Base-by-base conservation (phyloP, 140 eudicot genomes). In the Anethum foeniculum region DNA sequence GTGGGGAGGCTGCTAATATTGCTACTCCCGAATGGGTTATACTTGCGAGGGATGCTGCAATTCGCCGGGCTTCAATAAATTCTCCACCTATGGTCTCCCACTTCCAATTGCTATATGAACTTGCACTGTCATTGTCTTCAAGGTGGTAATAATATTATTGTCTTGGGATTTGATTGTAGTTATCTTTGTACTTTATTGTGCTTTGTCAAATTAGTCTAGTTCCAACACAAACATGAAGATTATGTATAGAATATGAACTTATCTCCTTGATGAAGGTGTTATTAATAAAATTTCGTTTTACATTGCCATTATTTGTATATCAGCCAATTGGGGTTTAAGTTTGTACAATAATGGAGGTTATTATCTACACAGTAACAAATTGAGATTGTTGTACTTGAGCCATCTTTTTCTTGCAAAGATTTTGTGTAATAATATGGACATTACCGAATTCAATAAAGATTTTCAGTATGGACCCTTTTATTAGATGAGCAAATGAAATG, bases 71-170 rank as follows among this genome's bases (percentile, higher is more conserved):
- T 81, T 88, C 99, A 18, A 89, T 91, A 62, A 95, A 92, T 82
- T 89, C 90, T 77, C 88, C 99, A 77, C 99, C 99, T 34, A 92
- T 95, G 99, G 99, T 95, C 79, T 95, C 99, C 85, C 99, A 95
- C 81, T 87, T 85, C 81, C 99, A 95, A 80, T 87, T 95, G 86
- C 92, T 95, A 25, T 95, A 95, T 88, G 99, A 95, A 81, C 91
- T 92, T 30, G 99, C 97, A 80, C 79, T 90, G 76, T 91, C 95
- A 16, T 67, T 89, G 28, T 86, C 93, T 80, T 92, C 99, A 82
- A 95, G 99, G 99, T 95, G 60, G 27, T 27, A 8, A 21, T 30
- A 64, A 38, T 71, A 41, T 60, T 25, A 6, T 16, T 56, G 19
- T 34, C 54, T 36, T 52, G 25, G 43, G n/a, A 38, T 64, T 39